These are phyloP conservation scores for Beauveria bassiana DNA, from an alignment of 2,329 filamentous ascomycete species.

Conservation along the genomic window DNA sequence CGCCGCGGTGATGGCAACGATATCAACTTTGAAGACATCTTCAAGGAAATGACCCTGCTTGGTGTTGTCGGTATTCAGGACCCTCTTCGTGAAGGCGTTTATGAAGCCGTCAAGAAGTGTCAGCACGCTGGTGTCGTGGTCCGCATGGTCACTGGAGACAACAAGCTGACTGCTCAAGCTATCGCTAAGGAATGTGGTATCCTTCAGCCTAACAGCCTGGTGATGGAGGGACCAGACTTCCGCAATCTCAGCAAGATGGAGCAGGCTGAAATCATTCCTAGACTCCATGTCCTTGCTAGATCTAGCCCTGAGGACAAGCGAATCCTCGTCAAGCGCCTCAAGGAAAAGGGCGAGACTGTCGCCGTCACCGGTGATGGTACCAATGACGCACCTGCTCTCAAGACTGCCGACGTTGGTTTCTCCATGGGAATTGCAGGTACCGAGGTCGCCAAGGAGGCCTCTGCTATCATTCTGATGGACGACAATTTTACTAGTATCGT, in stretches of 20 bases:
- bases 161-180: constrained; percentile 68
- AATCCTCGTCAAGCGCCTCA: constrained; percentile 62
- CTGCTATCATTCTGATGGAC: constrained; percentile 79
- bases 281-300: constrained; percentile 62
- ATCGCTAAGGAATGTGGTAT: constrained; percentile 77
- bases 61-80: constrained; percentile 75
- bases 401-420: constrained; percentile 75
- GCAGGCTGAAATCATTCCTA: constrained; percentile 60
- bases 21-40: constrained; percentile 59
- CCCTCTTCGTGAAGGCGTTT: constrained; percentile 67
- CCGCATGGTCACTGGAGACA: constrained; percentile 82
- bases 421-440: constrained; percentile 81
- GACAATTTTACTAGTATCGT: constrained; percentile 85
- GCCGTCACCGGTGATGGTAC: constrained; percentile 79
- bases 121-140: constrained; percentile 71
- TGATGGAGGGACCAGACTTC: constrained; percentile 74
- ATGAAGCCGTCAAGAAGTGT: constrained; percentile 63
- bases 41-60: constrained; percentile 59
- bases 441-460: constrained; percentile 78
- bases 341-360: constrained; percentile 67
- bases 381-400: constrained; percentile 75
- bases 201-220: constrained; percentile 55
- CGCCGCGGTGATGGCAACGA: constrained; percentile 48
- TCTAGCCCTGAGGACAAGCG: constrained; percentile 74
- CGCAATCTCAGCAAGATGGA: constrained; percentile 60